Conservation (phyloP, 2,329 filamentous ascomycete species). For the Neoascochyta sp. region DNA sequence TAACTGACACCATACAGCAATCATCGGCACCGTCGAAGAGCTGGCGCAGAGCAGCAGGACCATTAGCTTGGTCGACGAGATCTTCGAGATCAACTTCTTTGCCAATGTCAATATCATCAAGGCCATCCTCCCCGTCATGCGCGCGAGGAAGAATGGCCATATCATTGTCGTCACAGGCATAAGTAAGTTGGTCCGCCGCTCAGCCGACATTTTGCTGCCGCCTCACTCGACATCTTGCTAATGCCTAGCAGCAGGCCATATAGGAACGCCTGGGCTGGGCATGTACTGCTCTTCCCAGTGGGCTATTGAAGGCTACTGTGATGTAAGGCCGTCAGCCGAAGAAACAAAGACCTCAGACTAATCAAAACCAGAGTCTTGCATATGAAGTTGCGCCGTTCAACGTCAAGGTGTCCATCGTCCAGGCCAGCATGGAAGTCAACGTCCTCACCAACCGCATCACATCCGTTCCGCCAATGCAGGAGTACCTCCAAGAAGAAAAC, state of each 20-base stretch:
- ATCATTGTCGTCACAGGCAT: conserved; percentile 87
- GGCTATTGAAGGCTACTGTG: conserved; percentile 94
- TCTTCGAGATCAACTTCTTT: conserved; percentile 95
- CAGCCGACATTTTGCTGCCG: not conserved
- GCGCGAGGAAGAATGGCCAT: conserved; percentile 78
- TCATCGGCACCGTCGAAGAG: conserved; percentile 90
- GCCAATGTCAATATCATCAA: conserved; percentile 95
- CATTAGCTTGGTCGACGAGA: conserved; percentile 76
- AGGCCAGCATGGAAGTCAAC: conserved; percentile 90
- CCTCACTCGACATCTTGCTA: too few species aligned
- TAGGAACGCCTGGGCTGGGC: conserved; percentile 85
- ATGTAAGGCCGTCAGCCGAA: conserved; percentile 48
- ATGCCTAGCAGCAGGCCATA: conserved; percentile 62
- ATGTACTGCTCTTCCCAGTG: conserved; percentile 91
- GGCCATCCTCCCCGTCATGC: conserved; percentile 74
- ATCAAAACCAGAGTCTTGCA: conserved; percentile 59
- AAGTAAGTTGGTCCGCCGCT: conserved; percentile 43
- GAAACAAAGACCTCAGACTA: not conserved
- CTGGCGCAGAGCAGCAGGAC: conserved; percentile 69
- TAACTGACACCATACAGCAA: conserved; percentile 50
- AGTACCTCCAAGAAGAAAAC: conserved; percentile 65
- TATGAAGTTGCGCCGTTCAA: conserved; percentile 97
- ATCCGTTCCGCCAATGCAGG: conserved; percentile 72
- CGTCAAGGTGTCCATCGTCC: conserved; percentile 91
- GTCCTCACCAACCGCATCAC: conserved; percentile 83